Evolutionary conservation across 495 filamentous ascomycete species (phyloP), one percentile per base, ranked within the genome.

Genomic region (Staphylotrichum tortipilum): DNA sequence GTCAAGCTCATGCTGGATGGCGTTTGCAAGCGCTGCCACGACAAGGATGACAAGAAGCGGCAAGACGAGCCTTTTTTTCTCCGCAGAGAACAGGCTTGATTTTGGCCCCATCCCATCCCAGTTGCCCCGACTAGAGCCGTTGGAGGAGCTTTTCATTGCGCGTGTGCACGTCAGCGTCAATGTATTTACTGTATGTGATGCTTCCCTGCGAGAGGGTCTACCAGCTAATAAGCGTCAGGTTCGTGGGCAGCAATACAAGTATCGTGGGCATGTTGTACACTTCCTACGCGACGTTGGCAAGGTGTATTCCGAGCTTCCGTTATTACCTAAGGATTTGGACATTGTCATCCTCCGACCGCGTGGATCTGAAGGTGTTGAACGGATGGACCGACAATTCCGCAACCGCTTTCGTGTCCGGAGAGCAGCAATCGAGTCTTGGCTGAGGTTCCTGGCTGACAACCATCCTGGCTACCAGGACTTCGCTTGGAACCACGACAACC

Each of bases 41-140:
- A 41, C 38, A 41, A 44, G 17, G 42, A 44, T n/a, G 40, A 43
- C n/a, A 43, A 43, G 40, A 43, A 29, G 40, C 14, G 15, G 15
- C 24, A 43, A 11, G 40, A 43, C 24, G 40, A 43, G 40, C 40
- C 40, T 3, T 30, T 43, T 11, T 31, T 44, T 2, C 15, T 44
- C 41, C 1, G 41, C 41, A 0, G 26, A n/a, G 7, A 44, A 44
- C 15, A 1, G 31, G 2, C 24, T 44, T 21, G 41, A 31, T 19
- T 44, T 44, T 30, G 41, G 41, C 2, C 4, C 8, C 3, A 28
- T 44, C 41, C 41, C 24, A 2, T 8, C 17, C 3, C 7, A 44
- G n/a, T 21, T 44, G 17, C 26, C 26, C 17, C 15, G 21, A 12
- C 8, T 44, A 3, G 26, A 31, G 7, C 41, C 41, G 15, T 7